Conservation (phyloP, 2,329 filamentous ascomycete genomes). For the Helicocarpus griseus region DNA sequence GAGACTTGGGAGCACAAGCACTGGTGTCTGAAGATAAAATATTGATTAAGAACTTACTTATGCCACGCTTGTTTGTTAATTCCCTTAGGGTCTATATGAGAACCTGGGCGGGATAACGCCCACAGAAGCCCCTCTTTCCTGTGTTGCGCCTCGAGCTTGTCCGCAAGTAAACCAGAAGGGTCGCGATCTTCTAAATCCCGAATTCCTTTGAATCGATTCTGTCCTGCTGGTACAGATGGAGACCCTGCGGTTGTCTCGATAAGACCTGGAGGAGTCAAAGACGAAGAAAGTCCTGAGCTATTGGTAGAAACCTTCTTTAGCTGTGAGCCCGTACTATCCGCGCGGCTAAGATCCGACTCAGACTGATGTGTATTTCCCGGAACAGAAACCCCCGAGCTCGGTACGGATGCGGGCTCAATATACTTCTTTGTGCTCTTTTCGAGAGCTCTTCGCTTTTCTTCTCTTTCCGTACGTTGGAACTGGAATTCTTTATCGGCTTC, state of each 20-base stretch:
- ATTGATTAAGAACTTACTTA: conserved; percentile 63
- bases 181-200: conserved; percentile 85
- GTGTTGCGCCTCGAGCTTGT: conserved; percentile 53
- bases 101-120: conserved; percentile 85
- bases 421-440: conserved; percentile 77
- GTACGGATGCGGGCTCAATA: conserved; percentile 56
- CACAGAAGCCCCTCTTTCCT: conserved; percentile 91
- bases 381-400: conserved; percentile 28
- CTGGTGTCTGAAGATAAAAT: no score
- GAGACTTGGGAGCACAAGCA: no score
- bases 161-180: conserved; percentile 42
- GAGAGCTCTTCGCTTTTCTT: conserved; percentile 81
- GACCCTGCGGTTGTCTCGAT: conserved; percentile 17
- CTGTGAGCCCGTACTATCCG: conserved; percentile 65
- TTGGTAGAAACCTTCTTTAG: conserved; percentile 43
- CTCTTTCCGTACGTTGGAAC: conserved; percentile 84
- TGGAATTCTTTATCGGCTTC: conserved; percentile 95
- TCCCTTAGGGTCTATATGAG: conserved; percentile 88
- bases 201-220: conserved; percentile 73
- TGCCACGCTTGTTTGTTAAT: conserved; percentile 98
- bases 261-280: conserved; percentile 26
- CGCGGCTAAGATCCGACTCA: conserved; percentile 61
- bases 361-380: conserved; percentile 41
- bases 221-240: conserved; percentile 24
- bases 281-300: conserved; percentile 37